Base-by-base conservation (phyloP, 306 rosid species). In the Vicia villosa region DNA sequence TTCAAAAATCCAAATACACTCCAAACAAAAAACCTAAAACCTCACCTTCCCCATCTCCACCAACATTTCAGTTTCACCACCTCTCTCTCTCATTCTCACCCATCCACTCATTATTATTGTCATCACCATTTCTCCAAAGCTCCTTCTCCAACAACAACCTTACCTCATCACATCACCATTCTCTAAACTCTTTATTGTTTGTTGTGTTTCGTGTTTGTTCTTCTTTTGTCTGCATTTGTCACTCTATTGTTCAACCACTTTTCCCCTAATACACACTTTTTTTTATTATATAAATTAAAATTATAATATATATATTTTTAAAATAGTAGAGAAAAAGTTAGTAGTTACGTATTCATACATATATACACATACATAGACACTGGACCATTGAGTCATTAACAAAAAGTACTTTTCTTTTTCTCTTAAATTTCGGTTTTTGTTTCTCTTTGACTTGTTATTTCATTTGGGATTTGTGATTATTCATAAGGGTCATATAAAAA, bases 181-280 rank as follows among this genome's bases (percentile, higher is more conserved):
- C 66, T 73, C 74, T 12, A 37, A 51, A 59, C 72, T 71, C 63
- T 37, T n/a, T n/a, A 64, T 66, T 65, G 58, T 55, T 75, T 61
- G 17, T 81, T 68, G 76, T 83, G 82, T 75, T 79, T 79, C 76
- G 76, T 80, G 72, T 66, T 63, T 75, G 60, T 76, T 82, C 86
- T 87, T 76, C 74, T 72, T 79, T 83, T 85, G 83, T 85, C 86
- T 73, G 55, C 87, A 83, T 84, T 81, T 78, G 80, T 82, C 82
- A 61, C 80, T 69, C 68, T 77, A 56, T 59, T 68, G 45, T 74
- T 74, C 72, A 77, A 26, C 71, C 42, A 66, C 76, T 66, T 47
- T 43, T 28, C 46, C 2, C 75, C 47, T 24, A 38, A 21, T 22
- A 66, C 65, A 41, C 32, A 32, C 28, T 51, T 67, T n/a, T 63